These are phyloP conservation scores for Microdochium bolleyi DNA, from an alignment of 2,329 filamentous ascomycete genomes.

Conservation along the genomic window DNA sequence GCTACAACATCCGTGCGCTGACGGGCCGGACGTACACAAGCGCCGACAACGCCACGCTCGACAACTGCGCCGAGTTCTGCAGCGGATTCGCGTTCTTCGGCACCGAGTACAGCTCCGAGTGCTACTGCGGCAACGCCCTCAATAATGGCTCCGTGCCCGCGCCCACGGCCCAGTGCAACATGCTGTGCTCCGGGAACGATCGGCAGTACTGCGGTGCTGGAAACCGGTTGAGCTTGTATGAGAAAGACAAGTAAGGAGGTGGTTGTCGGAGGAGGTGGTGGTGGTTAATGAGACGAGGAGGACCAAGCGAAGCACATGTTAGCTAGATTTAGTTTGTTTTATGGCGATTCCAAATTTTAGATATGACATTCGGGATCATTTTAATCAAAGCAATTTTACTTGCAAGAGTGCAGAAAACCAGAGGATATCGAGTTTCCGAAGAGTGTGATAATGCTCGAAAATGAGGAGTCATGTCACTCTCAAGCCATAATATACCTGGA, in stretches of 20 bases:
- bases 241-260: conserved; percentile 1
- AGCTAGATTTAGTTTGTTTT: too few relatives aligned
- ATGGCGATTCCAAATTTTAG: too few relatives aligned
- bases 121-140: conserved; percentile 27
- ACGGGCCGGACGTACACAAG: conserved; percentile 10
- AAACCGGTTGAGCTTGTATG: conserved; percentile 20
- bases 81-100: conserved; percentile 22
- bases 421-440: too few relatives aligned
- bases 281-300: neutral
- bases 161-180: conserved; percentile 9
- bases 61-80: conserved; percentile 21
- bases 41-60: conserved; percentile 22
- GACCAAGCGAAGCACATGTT: too few relatives aligned
- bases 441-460: too few relatives aligned
- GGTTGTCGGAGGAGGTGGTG: neutral
- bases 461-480: too few relatives aligned
- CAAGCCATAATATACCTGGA: too few relatives aligned
- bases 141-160: conserved; percentile 1
- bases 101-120: conserved; percentile 24
- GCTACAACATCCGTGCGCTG: conserved; percentile 21
- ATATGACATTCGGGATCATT: too few relatives aligned
- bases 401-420: too few relatives aligned
- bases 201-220: conserved; percentile 21
- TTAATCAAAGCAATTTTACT: too few relatives aligned
- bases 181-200: conserved; percentile 14